phyloP scores from a whole-genome alignment of 2,329 filamentous ascomycete species.

The Alternaria gaisen region DNA sequence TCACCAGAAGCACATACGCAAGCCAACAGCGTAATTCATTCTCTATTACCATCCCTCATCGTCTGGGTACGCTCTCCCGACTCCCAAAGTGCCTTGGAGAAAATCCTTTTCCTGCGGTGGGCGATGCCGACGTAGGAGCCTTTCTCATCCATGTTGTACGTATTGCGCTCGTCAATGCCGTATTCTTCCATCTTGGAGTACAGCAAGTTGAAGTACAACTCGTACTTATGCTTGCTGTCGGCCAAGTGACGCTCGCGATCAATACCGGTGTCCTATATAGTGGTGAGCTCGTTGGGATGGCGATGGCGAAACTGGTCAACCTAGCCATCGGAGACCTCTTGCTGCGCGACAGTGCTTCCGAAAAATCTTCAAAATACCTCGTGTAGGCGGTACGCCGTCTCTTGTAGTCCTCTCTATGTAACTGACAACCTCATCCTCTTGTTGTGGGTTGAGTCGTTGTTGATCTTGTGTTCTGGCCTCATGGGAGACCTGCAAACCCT shows the following conservation, averaged over 20 bases:
- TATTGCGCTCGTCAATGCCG: constrained; percentile 9
- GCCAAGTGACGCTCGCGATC: constrained; percentile 11
- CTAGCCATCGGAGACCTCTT: constrained; percentile 18
- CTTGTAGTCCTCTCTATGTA: background rate
- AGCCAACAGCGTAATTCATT: constrained; percentile 19
- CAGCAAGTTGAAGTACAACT: constrained; percentile 18
- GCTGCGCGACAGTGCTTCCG: background rate
- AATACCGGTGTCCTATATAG: constrained; percentile 8
- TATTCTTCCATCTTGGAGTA: constrained; percentile 18
- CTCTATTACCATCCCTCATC: constrained; percentile 11
- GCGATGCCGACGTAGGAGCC: constrained; percentile 10
- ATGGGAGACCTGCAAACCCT: background rate
- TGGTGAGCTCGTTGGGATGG: constrained; percentile 8
- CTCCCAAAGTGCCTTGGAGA: background rate
- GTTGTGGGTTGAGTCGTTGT: background rate
- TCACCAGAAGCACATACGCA: constrained; percentile 22
- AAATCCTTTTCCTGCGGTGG: constrained; percentile 11
- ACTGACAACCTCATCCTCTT: background rate
- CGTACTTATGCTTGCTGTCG: constrained; percentile 9
- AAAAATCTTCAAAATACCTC: background rate
- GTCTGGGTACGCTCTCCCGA: background rate
- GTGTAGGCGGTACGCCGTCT: background rate
- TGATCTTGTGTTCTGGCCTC: background rate
- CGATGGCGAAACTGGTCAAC: constrained; percentile 13
- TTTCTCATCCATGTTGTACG: constrained; percentile 24